Evolutionary conservation across 2,329 filamentous ascomycete species (phyloP), one percentile per base, ranked within the genome.

Genomic region (Aspergillus viridinutans): DNA sequence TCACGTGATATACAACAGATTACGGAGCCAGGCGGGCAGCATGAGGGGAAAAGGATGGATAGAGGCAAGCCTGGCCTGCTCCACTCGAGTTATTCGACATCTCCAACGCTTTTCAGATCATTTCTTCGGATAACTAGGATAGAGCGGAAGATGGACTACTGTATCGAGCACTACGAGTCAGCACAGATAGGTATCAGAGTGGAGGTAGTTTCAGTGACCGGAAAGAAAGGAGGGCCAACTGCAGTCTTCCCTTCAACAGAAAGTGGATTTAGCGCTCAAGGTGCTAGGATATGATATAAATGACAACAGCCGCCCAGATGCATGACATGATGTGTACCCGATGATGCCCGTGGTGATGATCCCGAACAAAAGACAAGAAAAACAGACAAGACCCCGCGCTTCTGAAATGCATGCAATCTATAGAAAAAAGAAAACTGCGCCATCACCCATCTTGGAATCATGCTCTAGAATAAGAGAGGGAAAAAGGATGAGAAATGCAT

Each of bases 351-450:
- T 63, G 52, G 55, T 63, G 54, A 56, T 58, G 65, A 61, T 50
- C 45, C 49, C 52, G 45, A 55, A 57, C 56, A 56, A 58, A 61
- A 51, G 49, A 38, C 53, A 61, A 50, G 56, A 55, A 57, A 56
- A 53, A 62, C 47, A 59, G 47, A 50, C 63, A 63, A 53, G 56
- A 47, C 59, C 61, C 59, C 59, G 69, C 67, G 64, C 67, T 66
- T 59, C 64, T 62, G 64, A 64, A 69, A 72, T 72, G 68, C 69
- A 70, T 68, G 67, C 67, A 67, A 56, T 72, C 69, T 72, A 72
- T 72, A 14, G 5, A 26, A 58, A 68, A 35, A 35, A 29, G 28
- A 9, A 14, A 35, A 63, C 63, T 70, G 69, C 70, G 69, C 70
- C 70, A 58, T 58, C 52, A 53, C 61, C 68, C 52, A 57, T 63